Evolutionary conservation across 768 basidiomycete species (phyloP), one percentile per base, ranked within the genome.

Genomic region (Lactarius quietus): DNA sequence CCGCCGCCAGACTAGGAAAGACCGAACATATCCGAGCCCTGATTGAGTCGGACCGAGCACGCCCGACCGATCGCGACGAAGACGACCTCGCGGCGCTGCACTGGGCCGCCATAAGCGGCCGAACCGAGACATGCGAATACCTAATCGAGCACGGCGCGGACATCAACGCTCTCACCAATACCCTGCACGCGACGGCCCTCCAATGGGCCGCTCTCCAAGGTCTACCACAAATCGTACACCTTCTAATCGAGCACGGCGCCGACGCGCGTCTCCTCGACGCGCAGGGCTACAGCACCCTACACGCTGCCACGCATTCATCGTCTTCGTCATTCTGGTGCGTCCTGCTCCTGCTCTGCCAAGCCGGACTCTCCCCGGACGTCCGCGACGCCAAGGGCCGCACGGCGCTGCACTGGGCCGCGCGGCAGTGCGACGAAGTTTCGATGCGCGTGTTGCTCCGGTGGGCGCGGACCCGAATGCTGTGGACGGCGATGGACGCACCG

Each of bases 151-250:
- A 92, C 70, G 95, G 95, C 29, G 95, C 95, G 0, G 91, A 95
- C 56, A 90, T 98, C 20, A 96, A 99, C 68, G 92, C 93, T 3
- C 77, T 89, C 8, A 97, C 96, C 28, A 95, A 95, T 3, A 93
- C 95, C 75, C 82, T 98, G 29, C 82, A 87, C 36, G 95, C 95
- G 1, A 96, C 95, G 0, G 94, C 96, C 0, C 83, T 98, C 78
- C 95, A 97, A 73, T 99, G 96, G 96, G 96, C 96, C 0, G 93
- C 95, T 1, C 86, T 93, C 59, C 95, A 95, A 72, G 96, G 96
- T n/a, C 95, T 95, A 76, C 84, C 96, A 71, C 93, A 94, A 72
- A 83, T 98, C 64, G 88, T 98, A 41, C 94, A 98, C 68, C 83
- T 99, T 23, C 85, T 99, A 65, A 84, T 98, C 71, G 81, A 85